phyloP scores from a whole-genome alignment of 2,329 filamentous ascomycete species.

The Cordyceps cicadae region DNA sequence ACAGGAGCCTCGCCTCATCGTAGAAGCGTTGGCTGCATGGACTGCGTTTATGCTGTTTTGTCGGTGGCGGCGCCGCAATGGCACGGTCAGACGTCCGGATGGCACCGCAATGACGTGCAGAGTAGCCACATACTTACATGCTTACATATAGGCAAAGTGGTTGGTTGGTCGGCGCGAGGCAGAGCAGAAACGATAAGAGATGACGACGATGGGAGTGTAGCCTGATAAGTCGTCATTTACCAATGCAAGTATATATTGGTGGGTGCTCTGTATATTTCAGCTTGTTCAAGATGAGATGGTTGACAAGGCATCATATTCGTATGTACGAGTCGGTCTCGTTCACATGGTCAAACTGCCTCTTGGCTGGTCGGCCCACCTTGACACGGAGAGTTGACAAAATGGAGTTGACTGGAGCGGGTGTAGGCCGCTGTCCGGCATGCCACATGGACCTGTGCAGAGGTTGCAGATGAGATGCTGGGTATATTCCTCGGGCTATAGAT shows the following conservation, averaged over 20 bases:
- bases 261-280: too few relatives aligned
- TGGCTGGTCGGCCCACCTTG: not conserved
- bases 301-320: not conserved
- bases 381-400: not conserved
- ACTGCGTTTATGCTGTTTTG: not conserved
- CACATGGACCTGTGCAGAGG: not conserved
- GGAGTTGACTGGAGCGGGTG: slow-evolving; percentile 1
- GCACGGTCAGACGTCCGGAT: not conserved
- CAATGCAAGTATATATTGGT: too few relatives aligned
- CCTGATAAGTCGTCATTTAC: not conserved
- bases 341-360: not conserved
- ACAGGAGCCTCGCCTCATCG: not conserved
- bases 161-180: slow-evolving; percentile 1
- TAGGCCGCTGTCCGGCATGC: slow-evolving; percentile 10
- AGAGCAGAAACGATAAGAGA: not conserved
- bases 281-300: not conserved
- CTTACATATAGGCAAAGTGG: not conserved
- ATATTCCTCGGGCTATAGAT: not conserved
- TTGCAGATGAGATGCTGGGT: not conserved
- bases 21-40: not conserved
- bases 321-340: not conserved
- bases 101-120: not conserved
- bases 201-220: not conserved
- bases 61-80: not conserved
- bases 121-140: too few relatives aligned